These are phyloP conservation scores for Marchantia paleacea DNA, from an alignment of 225 moss, liverwort and hornwort genomes.

Conservation along the genomic window DNA sequence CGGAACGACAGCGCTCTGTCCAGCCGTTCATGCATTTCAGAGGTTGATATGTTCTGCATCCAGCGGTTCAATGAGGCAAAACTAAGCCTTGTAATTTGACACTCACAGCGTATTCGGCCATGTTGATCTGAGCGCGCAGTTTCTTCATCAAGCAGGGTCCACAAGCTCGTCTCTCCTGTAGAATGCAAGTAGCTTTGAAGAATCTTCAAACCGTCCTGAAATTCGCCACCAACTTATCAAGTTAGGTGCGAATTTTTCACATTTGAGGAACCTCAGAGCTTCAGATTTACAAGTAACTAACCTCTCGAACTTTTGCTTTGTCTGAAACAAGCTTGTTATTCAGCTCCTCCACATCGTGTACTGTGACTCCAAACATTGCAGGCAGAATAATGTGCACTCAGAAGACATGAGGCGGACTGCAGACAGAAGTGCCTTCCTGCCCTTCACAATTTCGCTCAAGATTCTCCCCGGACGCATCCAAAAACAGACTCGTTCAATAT, in stretches of 20 bases:
- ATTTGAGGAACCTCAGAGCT: neutral
- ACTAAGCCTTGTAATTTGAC: neutral
- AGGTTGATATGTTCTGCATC: neutral
- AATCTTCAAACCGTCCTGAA: conserved; percentile 76
- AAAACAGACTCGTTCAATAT: neutral
- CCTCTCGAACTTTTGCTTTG: conserved; percentile 85
- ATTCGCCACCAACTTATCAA: neutral
- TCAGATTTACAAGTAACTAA: conserved; percentile 13
- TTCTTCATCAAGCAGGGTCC: conserved; percentile 81
- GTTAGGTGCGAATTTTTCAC: neutral
- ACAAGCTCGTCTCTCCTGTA: conserved; percentile 68
- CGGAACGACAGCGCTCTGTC: neutral
- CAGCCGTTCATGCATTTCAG: neutral
- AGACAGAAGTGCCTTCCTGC: neutral
- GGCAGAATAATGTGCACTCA: neutral
- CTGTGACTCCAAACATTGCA: conserved; percentile 48
- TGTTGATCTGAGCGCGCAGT: conserved; percentile 63
- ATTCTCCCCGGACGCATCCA: neutral
- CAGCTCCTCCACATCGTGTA: conserved; percentile 83
- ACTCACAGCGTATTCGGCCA: conserved; percentile 75
- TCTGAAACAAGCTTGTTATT: conserved; percentile 69
- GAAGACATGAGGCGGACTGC: neutral
- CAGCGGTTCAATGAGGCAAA: neutral
- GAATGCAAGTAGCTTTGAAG: conserved; percentile 76
- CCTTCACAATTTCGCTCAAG: neutral